Conservation (phyloP, 805 yeast species). For the Pachysolen tannophilus region DNA sequence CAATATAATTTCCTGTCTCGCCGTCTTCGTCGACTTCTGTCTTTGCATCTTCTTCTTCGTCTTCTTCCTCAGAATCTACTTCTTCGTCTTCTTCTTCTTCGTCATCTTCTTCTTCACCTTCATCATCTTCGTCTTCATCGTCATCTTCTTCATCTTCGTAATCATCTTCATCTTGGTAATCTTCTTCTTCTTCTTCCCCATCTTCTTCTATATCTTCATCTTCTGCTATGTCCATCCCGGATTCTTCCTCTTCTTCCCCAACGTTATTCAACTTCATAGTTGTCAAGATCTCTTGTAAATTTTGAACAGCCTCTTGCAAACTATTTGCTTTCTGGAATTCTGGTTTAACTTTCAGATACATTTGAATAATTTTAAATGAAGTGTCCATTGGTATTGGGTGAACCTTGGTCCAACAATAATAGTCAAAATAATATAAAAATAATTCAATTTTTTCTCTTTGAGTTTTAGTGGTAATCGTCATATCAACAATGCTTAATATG, state of each 20-base stretch:
- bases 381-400: constrained; percentile 59
- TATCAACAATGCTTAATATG: constrained; percentile 26
- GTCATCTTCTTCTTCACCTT: constrained; percentile 2
- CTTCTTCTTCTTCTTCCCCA: constrained; percentile 8
- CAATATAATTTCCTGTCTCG: constrained; percentile 6
- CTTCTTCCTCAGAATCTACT: constrained; percentile 17
- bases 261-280: constrained; percentile 8
- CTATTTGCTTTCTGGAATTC: constrained; percentile 27
- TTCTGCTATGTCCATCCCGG: constrained; percentile 10
- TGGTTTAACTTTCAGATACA: constrained; percentile 26
- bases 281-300: constrained; percentile 25
- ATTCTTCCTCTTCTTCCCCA: constrained; percentile 12
- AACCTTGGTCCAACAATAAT: constrained; percentile 54
- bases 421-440: constrained; percentile 60
- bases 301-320: constrained; percentile 34
- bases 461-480: constrained; percentile 8
- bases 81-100: constrained; percentile 15
- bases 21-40: constrained; percentile 2
- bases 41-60: constrained; percentile 11
- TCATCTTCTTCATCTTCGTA: constrained; percentile 7
- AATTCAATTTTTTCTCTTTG: constrained; percentile 21
- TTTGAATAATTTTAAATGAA: constrained; percentile 41
- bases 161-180: constrained; percentile 5
- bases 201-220: constrained; percentile 8
- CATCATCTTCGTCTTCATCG: constrained; percentile 8